Evolutionary conservation across 2,329 filamentous ascomycete species (phyloP).

Genomic region (Epichloe aotearoae): DNA sequence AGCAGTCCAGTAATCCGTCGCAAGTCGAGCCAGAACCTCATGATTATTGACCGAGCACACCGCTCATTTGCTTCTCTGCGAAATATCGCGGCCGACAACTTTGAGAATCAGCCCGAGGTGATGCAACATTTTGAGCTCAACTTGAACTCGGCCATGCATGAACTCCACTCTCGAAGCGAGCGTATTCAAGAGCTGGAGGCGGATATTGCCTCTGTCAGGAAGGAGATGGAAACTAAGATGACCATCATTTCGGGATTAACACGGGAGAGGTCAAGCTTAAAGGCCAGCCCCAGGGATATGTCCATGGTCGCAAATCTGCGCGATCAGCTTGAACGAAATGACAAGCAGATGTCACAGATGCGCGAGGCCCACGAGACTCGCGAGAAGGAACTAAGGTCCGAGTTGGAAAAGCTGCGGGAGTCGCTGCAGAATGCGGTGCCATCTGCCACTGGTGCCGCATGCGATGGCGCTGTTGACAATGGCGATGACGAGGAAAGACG

Average conservation of each 20-base stretch:
- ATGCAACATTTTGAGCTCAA: constrained; percentile 91
- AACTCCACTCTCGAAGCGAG: constrained; percentile 75
- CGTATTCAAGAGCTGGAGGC: constrained; percentile 81
- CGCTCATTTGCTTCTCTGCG: constrained; percentile 81
- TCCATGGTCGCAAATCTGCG: constrained; percentile 77
- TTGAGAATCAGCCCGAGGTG: constrained; percentile 67
- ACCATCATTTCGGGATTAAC: constrained; percentile 90
- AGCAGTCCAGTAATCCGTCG: constrained; percentile 73
- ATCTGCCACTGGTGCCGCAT: constrained; percentile 8
- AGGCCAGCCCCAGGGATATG: constrained; percentile 75
- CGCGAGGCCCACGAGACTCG: constrained; percentile 59
- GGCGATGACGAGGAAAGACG: constrained; percentile 18
- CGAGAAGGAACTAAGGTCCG: constrained; percentile 59
- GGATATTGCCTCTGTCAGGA: constrained; percentile 70
- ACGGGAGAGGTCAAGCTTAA: constrained; percentile 81
- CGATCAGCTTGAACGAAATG: constrained; percentile 77
- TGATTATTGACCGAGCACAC: constrained; percentile 80
- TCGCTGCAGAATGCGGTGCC: constrained; percentile 27
- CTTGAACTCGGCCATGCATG: constrained; percentile 82
- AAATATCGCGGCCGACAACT: constrained; percentile 76
- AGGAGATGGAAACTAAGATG: constrained; percentile 95
- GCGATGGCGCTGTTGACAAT: constrained; percentile 18
- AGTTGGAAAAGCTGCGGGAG: constrained; percentile 56
- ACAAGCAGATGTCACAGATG: constrained; percentile 63
- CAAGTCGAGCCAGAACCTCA: constrained; percentile 82